phyloP scores from a whole-genome alignment of 352 stramenopile genomes.

The Pythium coloratum region DNA sequence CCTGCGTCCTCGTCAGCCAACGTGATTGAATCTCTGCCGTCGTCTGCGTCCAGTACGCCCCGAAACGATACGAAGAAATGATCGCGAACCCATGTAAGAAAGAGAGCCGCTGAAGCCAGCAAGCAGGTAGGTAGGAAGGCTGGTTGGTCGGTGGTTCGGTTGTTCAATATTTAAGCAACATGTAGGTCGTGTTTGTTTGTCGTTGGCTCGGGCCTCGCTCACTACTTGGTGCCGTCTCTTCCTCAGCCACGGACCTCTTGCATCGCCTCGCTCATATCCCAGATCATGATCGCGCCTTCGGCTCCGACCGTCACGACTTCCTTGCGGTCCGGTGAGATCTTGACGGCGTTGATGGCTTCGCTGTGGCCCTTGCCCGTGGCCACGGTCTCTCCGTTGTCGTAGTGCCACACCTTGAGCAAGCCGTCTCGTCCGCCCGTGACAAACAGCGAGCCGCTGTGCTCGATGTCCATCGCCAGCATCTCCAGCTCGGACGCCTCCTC shows the following conservation, averaged over 20 bases:
- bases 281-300: slow-evolving; percentile 96
- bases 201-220: not conserved
- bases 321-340: slow-evolving; percentile 91
- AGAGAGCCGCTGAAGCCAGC: not conserved
- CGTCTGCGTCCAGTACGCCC: not conserved
- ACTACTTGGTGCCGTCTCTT: not conserved
- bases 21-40: not conserved
- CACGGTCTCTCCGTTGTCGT: slow-evolving; percentile 94
- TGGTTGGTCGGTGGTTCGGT: not conserved
- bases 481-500: slow-evolving; percentile 89
- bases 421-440: slow-evolving; percentile 90
- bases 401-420: slow-evolving; percentile 95
- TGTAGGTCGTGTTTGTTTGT: slow-evolving; percentile 7
- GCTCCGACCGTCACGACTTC: slow-evolving; percentile 93
- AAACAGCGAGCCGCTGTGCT: slow-evolving; percentile 87
- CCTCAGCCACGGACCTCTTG: slow-evolving; percentile 14
- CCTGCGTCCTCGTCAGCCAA: not conserved
- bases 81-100: not conserved
- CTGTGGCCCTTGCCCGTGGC: slow-evolving; percentile 91
- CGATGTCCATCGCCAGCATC: slow-evolving; percentile 94
- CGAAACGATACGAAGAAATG: not conserved
- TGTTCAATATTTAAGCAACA: slow-evolving; percentile 24
- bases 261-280: slow-evolving; percentile 71
- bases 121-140: not conserved
- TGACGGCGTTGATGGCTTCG: slow-evolving; percentile 91